Evolutionary conservation across 148 eudicot genomes (phyloP).

Genomic region (Bassia scoparia): DNA sequence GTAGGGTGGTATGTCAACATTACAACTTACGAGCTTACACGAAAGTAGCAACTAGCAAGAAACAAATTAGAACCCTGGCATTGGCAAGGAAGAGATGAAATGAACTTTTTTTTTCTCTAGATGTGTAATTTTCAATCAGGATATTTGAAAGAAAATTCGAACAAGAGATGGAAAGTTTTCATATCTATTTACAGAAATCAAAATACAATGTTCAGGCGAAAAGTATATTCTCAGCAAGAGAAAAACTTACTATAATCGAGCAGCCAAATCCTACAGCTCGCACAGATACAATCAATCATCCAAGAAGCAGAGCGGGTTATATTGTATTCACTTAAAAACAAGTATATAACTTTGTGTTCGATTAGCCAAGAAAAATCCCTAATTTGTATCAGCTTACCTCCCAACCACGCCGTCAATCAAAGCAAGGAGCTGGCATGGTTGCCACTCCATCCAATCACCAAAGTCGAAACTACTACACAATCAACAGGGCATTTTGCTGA

Average conservation of each 20-base stretch:
- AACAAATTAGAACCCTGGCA: neutral
- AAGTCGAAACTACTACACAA: slow-evolving; percentile 86
- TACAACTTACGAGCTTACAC: neutral
- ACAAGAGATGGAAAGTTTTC: slow-evolving; percentile 6
- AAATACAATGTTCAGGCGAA: slow-evolving; percentile 15
- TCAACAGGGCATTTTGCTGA: slow-evolving; percentile 85
- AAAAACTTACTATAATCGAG: slow-evolving; percentile 33
- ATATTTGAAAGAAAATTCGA: neutral
- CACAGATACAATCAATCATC: slow-evolving; percentile 40
- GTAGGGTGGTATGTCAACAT: neutral
- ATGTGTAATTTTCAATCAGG: neutral
- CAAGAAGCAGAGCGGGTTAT: slow-evolving; percentile 7
- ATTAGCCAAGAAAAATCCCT: slow-evolving; percentile 10
- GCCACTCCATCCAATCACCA: slow-evolving; percentile 90
- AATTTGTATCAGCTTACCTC: slow-evolving; percentile 3
- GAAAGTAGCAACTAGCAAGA: neutral
- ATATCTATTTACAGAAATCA: slow-evolving; percentile 26
- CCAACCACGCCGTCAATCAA: slow-evolving; percentile 22
- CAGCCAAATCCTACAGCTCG: slow-evolving; percentile 33
- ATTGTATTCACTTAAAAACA: slow-evolving; percentile 27
- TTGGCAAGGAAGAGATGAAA: neutral
- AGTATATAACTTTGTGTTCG: slow-evolving; percentile 14
- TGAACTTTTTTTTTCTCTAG: no score
- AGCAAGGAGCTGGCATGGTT: slow-evolving; percentile 43
- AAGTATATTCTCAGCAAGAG: slow-evolving; percentile 10